A percentile compares a stretch with the other conserved stretches of the same genome.
phyloP scores from a whole-genome alignment of 2,329 filamentous ascomycete species.

The Dactylella cylindrospora region DNA sequence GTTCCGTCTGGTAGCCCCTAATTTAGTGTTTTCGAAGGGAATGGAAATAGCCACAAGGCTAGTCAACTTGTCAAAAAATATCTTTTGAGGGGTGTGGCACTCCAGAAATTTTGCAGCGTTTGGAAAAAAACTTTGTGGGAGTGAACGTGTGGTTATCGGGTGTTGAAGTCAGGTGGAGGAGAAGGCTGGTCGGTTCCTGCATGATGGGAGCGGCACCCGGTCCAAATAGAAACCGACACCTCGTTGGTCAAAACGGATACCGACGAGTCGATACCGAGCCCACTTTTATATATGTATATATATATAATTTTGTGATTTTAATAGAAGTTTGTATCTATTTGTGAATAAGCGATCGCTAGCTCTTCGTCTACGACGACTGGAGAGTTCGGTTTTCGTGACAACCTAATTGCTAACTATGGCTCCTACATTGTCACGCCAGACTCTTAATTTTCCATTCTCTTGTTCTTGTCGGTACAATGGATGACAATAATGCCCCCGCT shows the following conservation, averaged over 20 bases:
- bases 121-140: too few species aligned
- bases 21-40: constrained; percentile 18
- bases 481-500: too few species aligned
- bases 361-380: constrained; percentile 6
- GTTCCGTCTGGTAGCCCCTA: constrained; percentile 24
- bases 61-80: constrained; percentile 4
- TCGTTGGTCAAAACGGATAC: too few species aligned
- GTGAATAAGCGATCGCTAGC: constrained; percentile 9
- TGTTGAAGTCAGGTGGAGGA: constrained; percentile 6
- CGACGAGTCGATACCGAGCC: too few species aligned
- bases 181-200: constrained; percentile 10
- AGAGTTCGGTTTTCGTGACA: background rate
- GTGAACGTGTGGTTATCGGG: too few species aligned
- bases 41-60: constrained; percentile 22
- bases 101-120: background rate
- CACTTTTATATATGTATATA: too few species aligned
- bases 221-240: too few species aligned
- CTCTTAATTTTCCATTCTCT: too few species aligned
- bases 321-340: constrained; percentile 10
- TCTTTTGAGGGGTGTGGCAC: constrained; percentile 7
- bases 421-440: too few species aligned
- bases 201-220: constrained; percentile 21
- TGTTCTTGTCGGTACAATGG: too few species aligned
- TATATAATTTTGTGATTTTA: background rate
- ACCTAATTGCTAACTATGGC: too few species aligned